Percentiles rank a stretch among this genome's conserved stretches.
Conservation (phyloP, 768 basidiomycete genomes). For the Mycena vitilis region DNA sequence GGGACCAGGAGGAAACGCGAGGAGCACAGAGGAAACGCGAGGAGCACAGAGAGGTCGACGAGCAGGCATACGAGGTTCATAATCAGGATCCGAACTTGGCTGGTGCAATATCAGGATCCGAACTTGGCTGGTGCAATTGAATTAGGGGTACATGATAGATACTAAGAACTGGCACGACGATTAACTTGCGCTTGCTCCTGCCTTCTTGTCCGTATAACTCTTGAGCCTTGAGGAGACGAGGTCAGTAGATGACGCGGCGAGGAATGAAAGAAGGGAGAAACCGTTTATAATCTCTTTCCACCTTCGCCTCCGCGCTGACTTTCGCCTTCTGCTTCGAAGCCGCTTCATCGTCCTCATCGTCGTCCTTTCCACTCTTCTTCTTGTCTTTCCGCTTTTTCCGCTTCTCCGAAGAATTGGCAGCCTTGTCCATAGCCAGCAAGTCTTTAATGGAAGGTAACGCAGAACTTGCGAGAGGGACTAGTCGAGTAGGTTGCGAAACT, state of each 20-base stretch:
- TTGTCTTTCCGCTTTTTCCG: conserved; percentile 83
- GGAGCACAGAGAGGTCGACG: too few species aligned
- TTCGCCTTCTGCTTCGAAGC: conserved; percentile 44
- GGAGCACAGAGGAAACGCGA: too few species aligned
- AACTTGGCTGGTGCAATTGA: too few species aligned
- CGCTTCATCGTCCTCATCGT: conserved; percentile 51
- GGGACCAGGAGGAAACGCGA: too few species aligned
- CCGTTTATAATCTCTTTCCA: conserved; percentile 69
- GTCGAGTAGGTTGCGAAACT: conserved; percentile 60
- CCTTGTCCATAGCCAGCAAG: conserved; percentile 82
- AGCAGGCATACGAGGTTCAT: too few species aligned
- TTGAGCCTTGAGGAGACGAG: conserved; percentile 47
- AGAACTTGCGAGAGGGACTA: conserved; percentile 84
- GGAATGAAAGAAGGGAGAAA: conserved; percentile 38
- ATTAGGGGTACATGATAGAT: too few species aligned
- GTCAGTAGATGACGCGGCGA: background rate
- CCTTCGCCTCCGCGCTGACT: conserved; percentile 57
- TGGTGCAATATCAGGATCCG: too few species aligned
- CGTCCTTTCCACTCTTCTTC: conserved; percentile 60
- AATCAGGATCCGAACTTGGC: too few species aligned
- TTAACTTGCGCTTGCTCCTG: background rate
- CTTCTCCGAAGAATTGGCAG: conserved; percentile 72
- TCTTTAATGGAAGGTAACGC: conserved; percentile 86
- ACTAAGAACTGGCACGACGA: background rate
- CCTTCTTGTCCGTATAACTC: conserved; percentile 56